Base-by-base conservation (phyloP, 441 rosid genomes). In the Flueggea neowawraea region DNA sequence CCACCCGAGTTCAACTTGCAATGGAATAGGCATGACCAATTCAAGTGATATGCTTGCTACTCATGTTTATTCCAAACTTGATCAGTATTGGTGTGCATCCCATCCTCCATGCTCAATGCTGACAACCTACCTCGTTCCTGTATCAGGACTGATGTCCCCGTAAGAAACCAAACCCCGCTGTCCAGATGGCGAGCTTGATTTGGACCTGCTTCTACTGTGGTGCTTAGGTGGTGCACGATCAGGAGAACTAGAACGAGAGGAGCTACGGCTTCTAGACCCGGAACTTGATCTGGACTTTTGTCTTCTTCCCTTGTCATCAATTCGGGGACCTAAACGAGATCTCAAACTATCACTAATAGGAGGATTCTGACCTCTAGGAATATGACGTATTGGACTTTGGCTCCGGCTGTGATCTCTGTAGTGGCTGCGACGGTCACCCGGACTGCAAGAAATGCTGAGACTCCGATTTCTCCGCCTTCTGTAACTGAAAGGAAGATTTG, bases 101-200 rank as follows among this genome's bases (percentile, higher is more conserved):
- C 14, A 47, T 10, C 12, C 9, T 4, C n/a, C 50, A 47, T 47
- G 50, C 31, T 31, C 49, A 36, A 36, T 36, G 41, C 41, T 33
- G 15, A 12, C 41, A 49, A 16, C n/a, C 63, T 62, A 67, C 67
- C 53, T 62, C n/a, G 36, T 52, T 57, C 65, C 72, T 11, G 44
- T 52, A 69, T 77, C 82, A 39, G 82, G 77, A 62, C 87, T 85
- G 67, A 45, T 60, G 62, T 94, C 97, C 41, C 83, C 91, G 69
- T 90, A 91, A 55, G 90, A 87, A 65, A 94, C 97, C 77, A 94
- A 69, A 49, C 96, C 88, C 67, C 80, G 77, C 61, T 74, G 84
- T 52, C 76, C 91, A 14, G 90, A 53, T 15, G 88, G 89, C 9
- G 97, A 88, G 66, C 79, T 80, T 64, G 95, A 81, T 44, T 67